Evolutionary conservation across 2,329 filamentous ascomycete species (phyloP).

Genomic region (Xylaria sp.): DNA sequence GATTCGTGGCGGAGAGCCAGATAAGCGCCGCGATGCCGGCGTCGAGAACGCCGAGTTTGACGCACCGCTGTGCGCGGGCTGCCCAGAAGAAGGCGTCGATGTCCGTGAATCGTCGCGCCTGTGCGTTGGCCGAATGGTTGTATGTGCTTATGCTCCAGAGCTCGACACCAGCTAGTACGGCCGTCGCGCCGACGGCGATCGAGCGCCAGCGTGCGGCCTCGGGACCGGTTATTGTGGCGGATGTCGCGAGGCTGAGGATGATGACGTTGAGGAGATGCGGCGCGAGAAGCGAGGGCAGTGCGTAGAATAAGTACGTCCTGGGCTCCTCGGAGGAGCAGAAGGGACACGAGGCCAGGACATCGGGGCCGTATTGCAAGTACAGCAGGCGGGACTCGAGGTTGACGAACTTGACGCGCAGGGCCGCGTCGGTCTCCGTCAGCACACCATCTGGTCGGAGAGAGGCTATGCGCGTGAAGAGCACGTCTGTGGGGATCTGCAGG

Average conservation of each 20-base stretch:
- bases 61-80: slow-evolving; percentile 69
- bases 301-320: slow-evolving; percentile 81
- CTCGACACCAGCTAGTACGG: slow-evolving; percentile 71
- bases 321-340: slow-evolving; percentile 82
- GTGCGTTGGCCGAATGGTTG: slow-evolving; percentile 72
- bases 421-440: slow-evolving; percentile 70
- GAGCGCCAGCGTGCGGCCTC: slow-evolving; percentile 72
- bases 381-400: slow-evolving; percentile 78
- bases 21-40: slow-evolving; percentile 71
- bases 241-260: slow-evolving; percentile 78
- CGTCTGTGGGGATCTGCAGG: slow-evolving; percentile 84
- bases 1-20: slow-evolving; percentile 82
- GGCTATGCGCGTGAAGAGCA: slow-evolving; percentile 81
- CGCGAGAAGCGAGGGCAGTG: slow-evolving; percentile 75
- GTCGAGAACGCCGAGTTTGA: slow-evolving; percentile 74
- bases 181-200: slow-evolving; percentile 72
- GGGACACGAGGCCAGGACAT: slow-evolving; percentile 77
- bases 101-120: slow-evolving; percentile 70
- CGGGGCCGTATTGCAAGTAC: slow-evolving; percentile 85
- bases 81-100: slow-evolving; percentile 79
- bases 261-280: slow-evolving; percentile 85
- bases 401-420: slow-evolving; percentile 75
- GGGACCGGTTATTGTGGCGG: slow-evolving; percentile 69
- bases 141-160: slow-evolving; percentile 73
- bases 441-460: slow-evolving; percentile 60